Evolutionary conservation across 371 early-diverging fungal genomes (phyloP).

Genomic region (Choanephora cucurbitarum): DNA sequence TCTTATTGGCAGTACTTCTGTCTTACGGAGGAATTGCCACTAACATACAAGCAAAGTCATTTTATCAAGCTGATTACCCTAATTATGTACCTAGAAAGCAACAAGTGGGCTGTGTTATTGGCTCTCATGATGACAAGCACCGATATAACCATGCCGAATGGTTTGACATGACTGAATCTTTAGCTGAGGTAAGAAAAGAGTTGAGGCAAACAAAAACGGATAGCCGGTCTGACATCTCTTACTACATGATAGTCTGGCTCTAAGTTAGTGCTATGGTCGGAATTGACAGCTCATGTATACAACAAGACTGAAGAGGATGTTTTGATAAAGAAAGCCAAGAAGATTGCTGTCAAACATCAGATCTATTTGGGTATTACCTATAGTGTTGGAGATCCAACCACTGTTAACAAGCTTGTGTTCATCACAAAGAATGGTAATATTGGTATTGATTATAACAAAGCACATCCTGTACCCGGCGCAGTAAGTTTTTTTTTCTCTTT

Average conservation of each 20-base stretch:
- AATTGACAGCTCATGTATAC: conserved; percentile 28
- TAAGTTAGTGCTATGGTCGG: conserved; percentile 54
- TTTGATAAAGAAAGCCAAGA: conserved; percentile 31
- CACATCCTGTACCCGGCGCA: conserved; percentile 55
- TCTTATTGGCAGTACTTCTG: conserved; percentile 12
- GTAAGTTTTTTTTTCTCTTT: too few relatives aligned
- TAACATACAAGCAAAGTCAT: conserved; percentile 30
- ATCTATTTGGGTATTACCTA: conserved; percentile 51
- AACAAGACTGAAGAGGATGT: conserved; percentile 21
- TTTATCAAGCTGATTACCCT: conserved; percentile 32
- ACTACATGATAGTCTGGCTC: conserved; percentile 35
- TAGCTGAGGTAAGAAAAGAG: conserved; percentile 22
- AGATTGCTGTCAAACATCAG: conserved; percentile 35
- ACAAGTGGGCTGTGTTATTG: conserved; percentile 42
- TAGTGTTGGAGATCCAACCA: conserved; percentile 19
- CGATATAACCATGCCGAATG: conserved; percentile 26
- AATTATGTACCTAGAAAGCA: conserved; percentile 30
- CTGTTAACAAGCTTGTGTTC: conserved; percentile 49
- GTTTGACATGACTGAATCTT: conserved; percentile 26
- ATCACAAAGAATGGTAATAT: conserved; percentile 50
- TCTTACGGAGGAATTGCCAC: conserved; percentile 29
- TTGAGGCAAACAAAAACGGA: neutral
- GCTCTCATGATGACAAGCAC: conserved; percentile 8
- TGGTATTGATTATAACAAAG: conserved; percentile 53
- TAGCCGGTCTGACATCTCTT: too few relatives aligned